Base-by-base conservation (phyloP, 2,329 filamentous ascomycete species). In the Xylariaceae sp. region DNA sequence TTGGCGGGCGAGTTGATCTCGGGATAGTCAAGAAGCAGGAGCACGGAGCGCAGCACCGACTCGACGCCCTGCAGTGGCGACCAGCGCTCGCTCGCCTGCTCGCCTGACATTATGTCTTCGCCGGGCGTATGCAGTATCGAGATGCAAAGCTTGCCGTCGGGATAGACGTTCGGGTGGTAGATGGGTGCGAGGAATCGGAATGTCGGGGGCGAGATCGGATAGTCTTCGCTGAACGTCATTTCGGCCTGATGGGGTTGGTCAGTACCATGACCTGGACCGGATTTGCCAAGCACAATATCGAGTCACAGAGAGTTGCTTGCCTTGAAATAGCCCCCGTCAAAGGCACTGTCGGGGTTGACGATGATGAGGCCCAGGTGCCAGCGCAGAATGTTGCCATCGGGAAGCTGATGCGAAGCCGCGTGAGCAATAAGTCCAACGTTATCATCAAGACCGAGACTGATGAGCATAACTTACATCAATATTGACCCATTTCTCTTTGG, bases 1-100 rank as follows among this genome's bases (percentile, higher is more conserved):
- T 97, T 97, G 55, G 92, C 94, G 0, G 94, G 90, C 0, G 90
- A 96, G 60, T 85, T 90, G 62, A 95, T 89, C 69, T 99, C 92
- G 12, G 92, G 90, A 61, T 96, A 90, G 66, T 97, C 94, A 48
- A 99, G 83, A 2, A 99, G 82, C 6, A 94, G 86, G 7, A 97
- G 81, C 15, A 97, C 89, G 9, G 90, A 96, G 54, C 95, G 90
- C 15, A 99, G 80, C 33, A 99, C 91, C 2, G 90, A 95, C 72
- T 97, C 94, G 42, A 95, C 92, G 17, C 91, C 88, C 68, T 97
- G 92, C 4, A 94, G 84, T 1, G 94, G 91, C 6, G 89, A 90
- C 92, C 92, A 99, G 50, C 92, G 87, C 72, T 97, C 94, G 51
- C 86, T 87, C 6, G 94, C 92, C 36, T 81, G 72, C 71, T 97